Conservation (phyloP, 2,329 filamentous ascomycete species). For the Xylogone sp. region DNA sequence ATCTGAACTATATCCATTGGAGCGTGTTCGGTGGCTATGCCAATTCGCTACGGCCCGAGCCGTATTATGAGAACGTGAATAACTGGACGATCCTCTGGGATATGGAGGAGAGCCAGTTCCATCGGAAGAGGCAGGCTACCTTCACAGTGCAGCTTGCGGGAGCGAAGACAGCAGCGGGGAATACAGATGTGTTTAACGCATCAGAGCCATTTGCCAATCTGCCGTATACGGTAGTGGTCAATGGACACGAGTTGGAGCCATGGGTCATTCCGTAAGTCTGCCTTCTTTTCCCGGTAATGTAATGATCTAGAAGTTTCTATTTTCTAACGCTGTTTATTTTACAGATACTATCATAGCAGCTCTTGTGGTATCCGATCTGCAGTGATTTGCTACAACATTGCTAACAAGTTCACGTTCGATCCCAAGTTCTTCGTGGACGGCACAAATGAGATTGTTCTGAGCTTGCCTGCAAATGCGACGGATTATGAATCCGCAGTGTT, state of each 20-base stretch:
- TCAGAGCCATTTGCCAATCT: slow-evolving; percentile 50
- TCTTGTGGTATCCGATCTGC: slow-evolving; percentile 59
- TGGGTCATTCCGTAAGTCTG: slow-evolving; percentile 53
- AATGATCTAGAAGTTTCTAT: not conserved
- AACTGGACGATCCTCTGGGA: slow-evolving; percentile 58
- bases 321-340: not conserved
- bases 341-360: slow-evolving; percentile 50
- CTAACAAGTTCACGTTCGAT: slow-evolving; percentile 57
- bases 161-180: slow-evolving; percentile 58
- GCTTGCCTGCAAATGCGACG: slow-evolving; percentile 55
- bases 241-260: slow-evolving; percentile 40
- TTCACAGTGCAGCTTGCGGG: slow-evolving; percentile 61
- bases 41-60: slow-evolving; percentile 40
- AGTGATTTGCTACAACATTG: slow-evolving; percentile 58
- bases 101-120: slow-evolving; percentile 37
- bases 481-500: slow-evolving; percentile 55
- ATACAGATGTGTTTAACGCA: slow-evolving; percentile 55
- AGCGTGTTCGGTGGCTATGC: slow-evolving; percentile 55
- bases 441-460: slow-evolving; percentile 52
- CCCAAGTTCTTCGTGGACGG: slow-evolving; percentile 43
- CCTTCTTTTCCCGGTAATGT: not conserved
- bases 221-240: slow-evolving; percentile 45
- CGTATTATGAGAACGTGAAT: slow-evolving; percentile 45
- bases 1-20: slow-evolving; percentile 65
- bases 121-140: slow-evolving; percentile 43